Base-by-base conservation (phyloP, 768 basidiomycete genomes). In the Austroboletus eburneus region DNA sequence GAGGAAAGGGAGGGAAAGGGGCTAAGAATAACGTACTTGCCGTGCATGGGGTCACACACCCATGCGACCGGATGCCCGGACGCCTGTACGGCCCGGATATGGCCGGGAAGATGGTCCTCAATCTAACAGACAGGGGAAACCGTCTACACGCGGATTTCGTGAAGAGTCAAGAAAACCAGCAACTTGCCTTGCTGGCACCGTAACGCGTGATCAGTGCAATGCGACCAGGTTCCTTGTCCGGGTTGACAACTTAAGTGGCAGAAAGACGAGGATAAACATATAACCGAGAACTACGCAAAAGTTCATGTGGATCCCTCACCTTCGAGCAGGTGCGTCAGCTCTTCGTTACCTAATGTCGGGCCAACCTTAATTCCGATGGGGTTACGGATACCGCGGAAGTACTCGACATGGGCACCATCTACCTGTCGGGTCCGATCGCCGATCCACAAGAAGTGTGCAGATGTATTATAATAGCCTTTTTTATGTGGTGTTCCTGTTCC, bases 41-140 rank as follows among this genome's bases (percentile, higher is more conserved):
- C 95, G 57, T 98, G 95, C 95, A 98, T 98, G 3, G 94, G 93
- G 68, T 98, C 96, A 59, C 90, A 94, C 41, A 94, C 78, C 92
- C 94, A 98, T 9, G 85, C 80, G 3, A 96, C 93, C 2, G 88
- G 87, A 62, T 98, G 93, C 0, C 78, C 80, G 2, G 91, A 85
- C 41, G 68, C 52, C 59, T 87, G 83, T 14, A 99, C 94, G 8
- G 82, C 85, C 12, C 66, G 63, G 62, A 99, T 94, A 63, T 98
- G 95, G 0, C 66, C 74, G 0, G 91, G 75, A 8, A 98, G 81
- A 57, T 82, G 75, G 23, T 75, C 64, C 44, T 82, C 83, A 52
- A 96, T 80, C 90, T 92, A 53, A n/a, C 18, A 41, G 10, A 17
- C 10, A 42, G 7, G 13, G 27, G 20, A 9, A 21, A 34, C 2